phyloP scores from a whole-genome alignment of 179 eudicot genomes.

The Sideroxylon spinosum region DNA sequence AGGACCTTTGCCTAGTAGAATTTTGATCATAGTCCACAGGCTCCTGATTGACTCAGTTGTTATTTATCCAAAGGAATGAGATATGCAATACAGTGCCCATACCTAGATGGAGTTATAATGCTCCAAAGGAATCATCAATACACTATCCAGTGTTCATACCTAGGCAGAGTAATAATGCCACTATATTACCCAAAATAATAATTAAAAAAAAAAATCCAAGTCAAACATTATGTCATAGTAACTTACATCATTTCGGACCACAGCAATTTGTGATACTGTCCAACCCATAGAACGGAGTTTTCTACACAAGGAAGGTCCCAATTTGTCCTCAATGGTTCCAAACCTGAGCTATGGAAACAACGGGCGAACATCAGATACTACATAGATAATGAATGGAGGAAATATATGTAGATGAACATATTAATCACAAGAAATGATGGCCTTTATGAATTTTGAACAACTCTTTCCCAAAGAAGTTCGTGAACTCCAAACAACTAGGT shows the following conservation, averaged over 20 bases:
- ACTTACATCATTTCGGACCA: slow-evolving; percentile 79
- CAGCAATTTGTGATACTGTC: slow-evolving; percentile 63
- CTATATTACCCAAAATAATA: neutral
- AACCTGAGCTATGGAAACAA: slow-evolving; percentile 79
- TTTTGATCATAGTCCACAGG: no score
- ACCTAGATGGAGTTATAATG: neutral
- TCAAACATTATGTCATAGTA: neutral
- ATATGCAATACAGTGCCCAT: neutral
- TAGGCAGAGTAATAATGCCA: neutral
- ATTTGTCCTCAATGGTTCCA: slow-evolving; percentile 68
- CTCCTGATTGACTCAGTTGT: no score
- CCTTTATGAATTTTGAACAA: neutral
- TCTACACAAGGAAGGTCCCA: slow-evolving; percentile 65
- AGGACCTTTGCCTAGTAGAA: no score
- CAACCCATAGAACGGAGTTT: slow-evolving; percentile 85
- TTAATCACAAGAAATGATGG: neutral
- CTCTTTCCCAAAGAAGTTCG: neutral
- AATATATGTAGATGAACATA: neutral
- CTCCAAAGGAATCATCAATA: neutral
- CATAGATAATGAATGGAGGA: neutral
- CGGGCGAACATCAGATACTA: slow-evolving; percentile 26
- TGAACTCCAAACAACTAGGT: slow-evolving; percentile 9
- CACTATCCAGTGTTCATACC: neutral
- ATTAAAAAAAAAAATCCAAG: neutral
- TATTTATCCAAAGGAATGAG: no score